Evolutionary conservation across 371 early-diverging fungal genomes (phyloP).

Genomic region (Syncephalastrum contaminatum): DNA sequence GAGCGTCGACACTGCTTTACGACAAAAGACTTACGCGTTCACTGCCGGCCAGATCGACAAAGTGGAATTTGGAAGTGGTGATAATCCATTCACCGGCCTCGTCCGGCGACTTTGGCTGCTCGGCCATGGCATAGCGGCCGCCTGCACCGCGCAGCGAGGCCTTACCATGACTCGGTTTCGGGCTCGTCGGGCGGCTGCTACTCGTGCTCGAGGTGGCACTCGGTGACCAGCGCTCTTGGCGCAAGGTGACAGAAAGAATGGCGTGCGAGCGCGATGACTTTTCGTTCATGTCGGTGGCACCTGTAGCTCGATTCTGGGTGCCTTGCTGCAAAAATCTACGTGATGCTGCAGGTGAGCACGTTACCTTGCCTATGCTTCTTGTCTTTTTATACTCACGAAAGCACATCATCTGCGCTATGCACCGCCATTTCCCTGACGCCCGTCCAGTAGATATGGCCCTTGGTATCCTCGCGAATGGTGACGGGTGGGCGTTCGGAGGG

Average conservation of each 20-base stretch:
- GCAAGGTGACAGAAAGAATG: constrained; percentile 88
- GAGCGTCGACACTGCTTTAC: background rate
- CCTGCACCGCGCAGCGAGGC: background rate
- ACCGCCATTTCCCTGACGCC: constrained; percentile 86
- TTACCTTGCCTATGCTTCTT: no score
- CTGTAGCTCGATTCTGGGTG: constrained; percentile 85
- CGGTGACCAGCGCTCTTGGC: constrained; percentile 60
- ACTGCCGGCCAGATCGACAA: constrained; percentile 99
- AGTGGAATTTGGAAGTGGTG: constrained; percentile 92
- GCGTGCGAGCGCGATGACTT: constrained; percentile 97
- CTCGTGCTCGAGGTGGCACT: background rate
- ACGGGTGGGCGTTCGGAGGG: constrained; percentile 62
- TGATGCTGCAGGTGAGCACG: no score
- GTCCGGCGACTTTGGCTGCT: constrained; percentile 5
- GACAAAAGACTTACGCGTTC: constrained; percentile 70
- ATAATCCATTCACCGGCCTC: constrained; percentile 55
- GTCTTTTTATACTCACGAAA: constrained; percentile 46
- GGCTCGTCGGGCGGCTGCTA: constrained; percentile 25
- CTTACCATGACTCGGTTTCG: constrained; percentile 13
- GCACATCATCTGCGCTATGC: constrained; percentile 71
- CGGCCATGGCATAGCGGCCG: background rate
- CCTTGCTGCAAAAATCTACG: constrained; percentile 54
- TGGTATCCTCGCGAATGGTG: constrained; percentile 90
- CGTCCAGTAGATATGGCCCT: constrained; percentile 87
- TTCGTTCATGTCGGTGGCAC: constrained; percentile 97